A percentile compares a stretch with the other conserved stretches of the same genome.
Evolutionary conservation across 192 early-diverging fungal genomes (phyloP).

Genomic region (Neocallimastix lanati): DNA sequence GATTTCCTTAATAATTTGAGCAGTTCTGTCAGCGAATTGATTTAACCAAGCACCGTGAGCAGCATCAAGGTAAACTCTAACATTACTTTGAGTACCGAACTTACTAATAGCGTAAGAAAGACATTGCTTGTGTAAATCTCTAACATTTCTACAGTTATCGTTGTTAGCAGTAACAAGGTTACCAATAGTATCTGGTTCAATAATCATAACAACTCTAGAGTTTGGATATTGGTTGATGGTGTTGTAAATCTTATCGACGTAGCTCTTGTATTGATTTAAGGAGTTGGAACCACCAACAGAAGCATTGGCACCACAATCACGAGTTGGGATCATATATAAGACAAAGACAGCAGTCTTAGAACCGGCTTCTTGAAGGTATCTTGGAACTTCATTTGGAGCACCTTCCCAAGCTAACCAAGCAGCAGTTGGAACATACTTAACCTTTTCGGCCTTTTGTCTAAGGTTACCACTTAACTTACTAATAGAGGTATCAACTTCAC

Average conservation of each 20-base stretch:
- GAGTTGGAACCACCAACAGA: slow-evolving; percentile 17
- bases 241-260: slow-evolving; percentile 13
- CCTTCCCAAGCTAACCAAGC: no score
- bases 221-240: slow-evolving; percentile 1
- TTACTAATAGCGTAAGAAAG: slow-evolving; percentile 19
- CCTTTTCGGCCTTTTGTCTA: not conserved
- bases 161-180: slow-evolving; percentile 14
- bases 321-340: no score
- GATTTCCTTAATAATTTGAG: slow-evolving; percentile 3
- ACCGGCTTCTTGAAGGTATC: not conserved
- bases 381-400: not conserved
- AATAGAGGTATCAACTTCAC: not conserved
- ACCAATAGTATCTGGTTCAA: no score
- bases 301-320: slow-evolving; percentile 15
- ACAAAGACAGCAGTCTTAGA: slow-evolving; percentile 8
- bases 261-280: slow-evolving; percentile 15
- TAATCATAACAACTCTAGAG: slow-evolving; percentile 10
- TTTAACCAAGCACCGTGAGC: slow-evolving; percentile 27
- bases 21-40: slow-evolving; percentile 8
- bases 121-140: slow-evolving; percentile 10
- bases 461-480: not conserved
- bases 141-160: slow-evolving; percentile 7
- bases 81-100: slow-evolving; percentile 8
- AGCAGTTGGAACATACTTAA: not conserved
- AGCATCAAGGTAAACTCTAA: slow-evolving; percentile 15